phyloP scores from a whole-genome alignment of 805 yeast species.

The Schizosaccharomyces japonicus region DNA sequence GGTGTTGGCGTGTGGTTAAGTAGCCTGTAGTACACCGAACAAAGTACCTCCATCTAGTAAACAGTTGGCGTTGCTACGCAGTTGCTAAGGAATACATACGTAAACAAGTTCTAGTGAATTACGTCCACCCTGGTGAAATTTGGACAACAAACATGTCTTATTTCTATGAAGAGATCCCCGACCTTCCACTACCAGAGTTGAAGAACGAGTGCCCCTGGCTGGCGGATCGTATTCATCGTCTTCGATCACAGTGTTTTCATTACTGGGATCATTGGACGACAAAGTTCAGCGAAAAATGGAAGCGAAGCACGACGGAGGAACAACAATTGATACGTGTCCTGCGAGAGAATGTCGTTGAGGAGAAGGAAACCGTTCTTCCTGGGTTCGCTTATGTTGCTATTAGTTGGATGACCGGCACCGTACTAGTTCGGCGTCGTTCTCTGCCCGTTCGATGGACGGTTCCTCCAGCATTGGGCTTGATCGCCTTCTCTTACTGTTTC shows the following conservation, averaged over 20 bases:
- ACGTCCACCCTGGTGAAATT: no score
- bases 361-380: not conserved
- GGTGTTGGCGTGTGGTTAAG: no score
- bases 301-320: no score
- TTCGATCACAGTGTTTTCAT: not conserved
- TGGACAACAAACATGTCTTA: slow-evolving; percentile 1
- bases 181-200: not conserved
- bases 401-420: not conserved
- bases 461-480: not conserved
- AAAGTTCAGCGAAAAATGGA: no score
- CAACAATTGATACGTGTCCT: no score
- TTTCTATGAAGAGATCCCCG: not conserved
- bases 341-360: no score
- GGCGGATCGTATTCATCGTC: not conserved
- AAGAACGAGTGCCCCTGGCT: not conserved
- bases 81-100: no score
- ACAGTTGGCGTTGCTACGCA: no score
- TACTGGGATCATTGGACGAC: no score
- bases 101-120: no score
- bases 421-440: not conserved
- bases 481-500: not conserved
- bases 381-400: not conserved
- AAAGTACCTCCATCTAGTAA: no score
- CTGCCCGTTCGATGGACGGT: not conserved
- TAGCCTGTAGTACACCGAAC: no score